Evolutionary conservation across 2,329 filamentous ascomycete species (phyloP).

Genomic region (Ceratocystis alfenasii): DNA sequence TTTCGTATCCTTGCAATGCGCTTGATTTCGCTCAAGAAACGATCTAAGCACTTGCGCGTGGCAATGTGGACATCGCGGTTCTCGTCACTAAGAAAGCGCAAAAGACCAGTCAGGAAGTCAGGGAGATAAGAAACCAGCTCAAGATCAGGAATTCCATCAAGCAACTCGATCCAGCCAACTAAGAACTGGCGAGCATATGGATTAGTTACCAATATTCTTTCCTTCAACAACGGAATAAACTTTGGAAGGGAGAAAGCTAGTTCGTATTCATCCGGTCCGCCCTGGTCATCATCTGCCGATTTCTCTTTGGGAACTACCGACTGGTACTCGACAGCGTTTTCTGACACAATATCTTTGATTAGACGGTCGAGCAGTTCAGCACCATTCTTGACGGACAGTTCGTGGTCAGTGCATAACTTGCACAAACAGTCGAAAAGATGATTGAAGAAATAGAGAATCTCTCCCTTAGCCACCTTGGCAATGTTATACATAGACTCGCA

Average conservation of each 20-base stretch:
- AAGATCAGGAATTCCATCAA: slow-evolving; percentile 93
- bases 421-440: slow-evolving; percentile 95
- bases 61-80: slow-evolving; percentile 91
- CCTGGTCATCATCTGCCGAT: slow-evolving; percentile 38
- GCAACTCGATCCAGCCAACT: slow-evolving; percentile 86
- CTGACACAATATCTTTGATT: slow-evolving; percentile 90
- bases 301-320: slow-evolving; percentile 59
- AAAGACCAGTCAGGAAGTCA: slow-evolving; percentile 76
- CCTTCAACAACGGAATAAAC: slow-evolving; percentile 87
- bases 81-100: slow-evolving; percentile 83
- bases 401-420: slow-evolving; percentile 91
- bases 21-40: slow-evolving; percentile 86
- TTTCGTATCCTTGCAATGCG: slow-evolving; percentile 88
- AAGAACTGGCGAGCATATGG: slow-evolving; percentile 91
- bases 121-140: slow-evolving; percentile 89
- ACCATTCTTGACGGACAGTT: slow-evolving; percentile 95
- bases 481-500: slow-evolving; percentile 99
- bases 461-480: slow-evolving; percentile 95
- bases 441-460: slow-evolving; percentile 95
- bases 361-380: slow-evolving; percentile 89
- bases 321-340: slow-evolving; percentile 88
- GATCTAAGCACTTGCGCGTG: slow-evolving; percentile 77
- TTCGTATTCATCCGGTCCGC: slow-evolving; percentile 35
- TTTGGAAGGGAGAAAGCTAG: slow-evolving; percentile 75
- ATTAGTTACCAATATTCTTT: slow-evolving; percentile 87